Conservation (phyloP, 768 basidiomycete genomes). For the Saitozyma podzolica region DNA sequence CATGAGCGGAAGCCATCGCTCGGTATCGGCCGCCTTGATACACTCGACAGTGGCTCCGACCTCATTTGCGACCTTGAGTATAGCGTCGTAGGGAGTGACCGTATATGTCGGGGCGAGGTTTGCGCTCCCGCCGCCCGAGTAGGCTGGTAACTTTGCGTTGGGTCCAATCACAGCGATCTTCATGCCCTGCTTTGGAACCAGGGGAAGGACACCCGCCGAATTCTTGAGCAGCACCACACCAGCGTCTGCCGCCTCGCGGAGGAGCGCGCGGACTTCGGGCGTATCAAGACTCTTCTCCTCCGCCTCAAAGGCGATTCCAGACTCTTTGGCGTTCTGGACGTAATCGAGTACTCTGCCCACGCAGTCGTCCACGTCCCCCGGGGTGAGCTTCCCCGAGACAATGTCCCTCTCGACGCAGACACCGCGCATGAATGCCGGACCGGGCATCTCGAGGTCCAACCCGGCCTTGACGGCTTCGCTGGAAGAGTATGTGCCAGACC, state of each 20-base stretch:
- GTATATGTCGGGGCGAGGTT: slow-evolving; percentile 69
- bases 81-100: slow-evolving; percentile 65
- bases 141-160: slow-evolving; percentile 55
- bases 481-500: slow-evolving; percentile 64
- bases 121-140: slow-evolving; percentile 70
- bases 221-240: slow-evolving; percentile 69
- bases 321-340: slow-evolving; percentile 57
- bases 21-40: slow-evolving; percentile 55
- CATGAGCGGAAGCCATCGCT: slow-evolving; percentile 55
- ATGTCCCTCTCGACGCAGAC: neutral
- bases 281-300: slow-evolving; percentile 55
- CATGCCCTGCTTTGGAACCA: slow-evolving; percentile 53
- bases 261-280: slow-evolving; percentile 52
- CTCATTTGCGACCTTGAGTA: slow-evolving; percentile 54
- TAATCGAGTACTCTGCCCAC: slow-evolving; percentile 64
- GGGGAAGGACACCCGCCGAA: slow-evolving; percentile 59
- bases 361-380: slow-evolving; percentile 66
- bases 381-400: slow-evolving; percentile 59
- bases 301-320: slow-evolving; percentile 62
- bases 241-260: slow-evolving; percentile 61
- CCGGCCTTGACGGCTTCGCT: slow-evolving; percentile 62
- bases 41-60: slow-evolving; percentile 55
- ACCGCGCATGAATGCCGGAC: slow-evolving; percentile 4
- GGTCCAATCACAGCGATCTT: slow-evolving; percentile 68
- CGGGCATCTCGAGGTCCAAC: slow-evolving; percentile 56